These are phyloP conservation scores for Metschnikowia corniflorae DNA, from an alignment of 805 yeast genomes.

Conservation along the genomic window DNA sequence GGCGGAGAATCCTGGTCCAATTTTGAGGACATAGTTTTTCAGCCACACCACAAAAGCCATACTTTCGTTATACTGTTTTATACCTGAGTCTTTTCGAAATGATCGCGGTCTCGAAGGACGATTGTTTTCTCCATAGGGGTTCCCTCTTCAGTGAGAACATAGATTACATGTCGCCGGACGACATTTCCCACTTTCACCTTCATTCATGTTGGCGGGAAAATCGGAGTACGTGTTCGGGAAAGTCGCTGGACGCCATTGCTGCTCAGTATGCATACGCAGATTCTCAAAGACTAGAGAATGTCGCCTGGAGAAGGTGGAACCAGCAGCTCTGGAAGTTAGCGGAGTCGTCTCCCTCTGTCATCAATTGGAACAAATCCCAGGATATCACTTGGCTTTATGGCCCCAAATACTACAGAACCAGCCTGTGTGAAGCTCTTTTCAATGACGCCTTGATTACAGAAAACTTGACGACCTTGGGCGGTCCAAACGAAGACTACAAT, in stretches of 20 bases:
- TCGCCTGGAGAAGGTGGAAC: slow-evolving; percentile 39
- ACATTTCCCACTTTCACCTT: slow-evolving; percentile 18
- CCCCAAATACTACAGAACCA: slow-evolving; percentile 30
- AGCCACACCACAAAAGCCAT: no score
- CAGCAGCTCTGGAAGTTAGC: slow-evolving; percentile 27
- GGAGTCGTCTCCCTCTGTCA: slow-evolving; percentile 39
- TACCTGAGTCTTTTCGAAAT: no score
- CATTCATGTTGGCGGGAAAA: slow-evolving; percentile 26
- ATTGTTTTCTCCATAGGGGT: slow-evolving; percentile 9
- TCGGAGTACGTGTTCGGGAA: slow-evolving; percentile 17
- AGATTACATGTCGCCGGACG: slow-evolving; percentile 26
- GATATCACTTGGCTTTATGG: slow-evolving; percentile 57
- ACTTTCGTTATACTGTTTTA: no score
- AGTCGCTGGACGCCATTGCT: slow-evolving; percentile 20
- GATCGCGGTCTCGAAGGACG: slow-evolving; percentile 12
- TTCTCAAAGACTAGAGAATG: slow-evolving; percentile 31
- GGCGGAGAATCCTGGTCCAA: no score
- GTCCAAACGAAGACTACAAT: slow-evolving; percentile 3
- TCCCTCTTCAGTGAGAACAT: slow-evolving; percentile 23
- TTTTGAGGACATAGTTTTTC: no score
- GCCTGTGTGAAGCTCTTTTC: slow-evolving; percentile 2
- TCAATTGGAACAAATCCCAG: slow-evolving; percentile 53
- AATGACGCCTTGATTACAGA: slow-evolving; percentile 6
- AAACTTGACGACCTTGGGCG: slow-evolving; percentile 6
- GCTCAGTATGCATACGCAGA: slow-evolving; percentile 20